Evolutionary conservation across 495 filamentous ascomycete genomes (phyloP).

Genomic region (Letharia columbiana): DNA sequence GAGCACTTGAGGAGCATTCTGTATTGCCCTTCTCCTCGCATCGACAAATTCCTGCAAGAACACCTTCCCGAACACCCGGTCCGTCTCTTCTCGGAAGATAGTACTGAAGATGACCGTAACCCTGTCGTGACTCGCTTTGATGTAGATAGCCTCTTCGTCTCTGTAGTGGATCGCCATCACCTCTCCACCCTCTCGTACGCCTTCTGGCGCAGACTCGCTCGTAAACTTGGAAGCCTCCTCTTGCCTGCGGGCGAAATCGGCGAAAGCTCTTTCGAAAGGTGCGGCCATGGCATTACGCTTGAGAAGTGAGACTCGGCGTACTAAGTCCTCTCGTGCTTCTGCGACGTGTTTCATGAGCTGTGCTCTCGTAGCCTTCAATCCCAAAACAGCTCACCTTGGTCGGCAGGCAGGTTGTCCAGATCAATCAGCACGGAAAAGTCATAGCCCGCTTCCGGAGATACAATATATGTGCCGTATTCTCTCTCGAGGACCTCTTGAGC

Average conservation of each 20-base stretch:
- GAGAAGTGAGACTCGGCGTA: conserved; percentile 74
- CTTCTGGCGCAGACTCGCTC: conserved; percentile 83
- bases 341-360: conserved; percentile 11
- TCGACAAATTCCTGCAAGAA: conserved; percentile 97
- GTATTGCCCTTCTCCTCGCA: conserved; percentile 83
- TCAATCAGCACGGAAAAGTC: conserved; percentile 90
- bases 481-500: conserved; percentile 82
- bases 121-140: conserved; percentile 92
- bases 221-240: conserved; percentile 86
- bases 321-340: conserved; percentile 75
- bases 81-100: conserved; percentile 94
- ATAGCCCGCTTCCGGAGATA: conserved; percentile 78
- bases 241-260: conserved; percentile 76
- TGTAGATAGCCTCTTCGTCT: conserved; percentile 98
- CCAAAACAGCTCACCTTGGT: conserved; percentile 45
- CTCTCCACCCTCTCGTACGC: conserved; percentile 76
- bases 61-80: conserved; percentile 92
- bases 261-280: conserved; percentile 92
- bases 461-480: conserved; percentile 90
- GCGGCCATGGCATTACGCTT: conserved; percentile 98
- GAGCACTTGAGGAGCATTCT: conserved; percentile 97
- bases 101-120: conserved; percentile 99
- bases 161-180: conserved; percentile 96
- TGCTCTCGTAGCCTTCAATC: background rate
- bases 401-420: conserved; percentile 73